These are phyloP conservation scores for Singerocomus rubriflavus DNA, from an alignment of 1,284 basidiomycete species.

Conservation along the genomic window DNA sequence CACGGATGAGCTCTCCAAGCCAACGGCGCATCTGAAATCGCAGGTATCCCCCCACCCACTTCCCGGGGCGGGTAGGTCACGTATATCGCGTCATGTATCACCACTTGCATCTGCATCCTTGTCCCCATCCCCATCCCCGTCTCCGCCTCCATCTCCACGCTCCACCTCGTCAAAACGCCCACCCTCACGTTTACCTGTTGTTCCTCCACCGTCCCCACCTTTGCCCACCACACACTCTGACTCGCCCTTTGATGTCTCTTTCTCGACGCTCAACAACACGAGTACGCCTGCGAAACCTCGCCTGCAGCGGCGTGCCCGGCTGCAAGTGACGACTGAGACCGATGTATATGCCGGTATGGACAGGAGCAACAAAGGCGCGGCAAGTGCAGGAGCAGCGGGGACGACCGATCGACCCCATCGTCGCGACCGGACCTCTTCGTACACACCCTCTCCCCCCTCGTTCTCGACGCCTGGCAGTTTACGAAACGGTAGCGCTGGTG, in stretches of 20 bases:
- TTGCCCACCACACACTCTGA: constrained; percentile 11
- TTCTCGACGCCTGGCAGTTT: constrained; percentile 7
- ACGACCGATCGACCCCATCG: neutral
- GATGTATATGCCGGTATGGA: neutral
- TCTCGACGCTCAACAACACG: constrained; percentile 23
- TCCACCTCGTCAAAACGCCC: neutral
- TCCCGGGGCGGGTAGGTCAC: neutral
- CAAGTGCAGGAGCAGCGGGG: neutral
- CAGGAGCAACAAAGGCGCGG: neutral
- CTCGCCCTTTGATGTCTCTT: constrained; percentile 24
- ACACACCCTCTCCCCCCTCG: constrained; percentile 20
- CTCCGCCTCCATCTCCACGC: neutral
- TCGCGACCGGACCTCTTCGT: constrained; percentile 9
- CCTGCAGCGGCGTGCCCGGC: neutral
- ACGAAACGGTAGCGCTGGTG: neutral
- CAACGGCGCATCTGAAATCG: neutral
- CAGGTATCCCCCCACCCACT: neutral
- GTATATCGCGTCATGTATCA: neutral
- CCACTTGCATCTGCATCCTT: neutral
- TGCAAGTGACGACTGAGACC: neutral
- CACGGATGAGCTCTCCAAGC: neutral
- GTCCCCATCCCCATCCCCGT: neutral
- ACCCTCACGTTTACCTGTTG: neutral
- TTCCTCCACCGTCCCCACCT: constrained; percentile 5
- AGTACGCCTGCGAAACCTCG: constrained; percentile 30